Conservation (phyloP, 345 rosid species). For the Anacardium occidentale region DNA sequence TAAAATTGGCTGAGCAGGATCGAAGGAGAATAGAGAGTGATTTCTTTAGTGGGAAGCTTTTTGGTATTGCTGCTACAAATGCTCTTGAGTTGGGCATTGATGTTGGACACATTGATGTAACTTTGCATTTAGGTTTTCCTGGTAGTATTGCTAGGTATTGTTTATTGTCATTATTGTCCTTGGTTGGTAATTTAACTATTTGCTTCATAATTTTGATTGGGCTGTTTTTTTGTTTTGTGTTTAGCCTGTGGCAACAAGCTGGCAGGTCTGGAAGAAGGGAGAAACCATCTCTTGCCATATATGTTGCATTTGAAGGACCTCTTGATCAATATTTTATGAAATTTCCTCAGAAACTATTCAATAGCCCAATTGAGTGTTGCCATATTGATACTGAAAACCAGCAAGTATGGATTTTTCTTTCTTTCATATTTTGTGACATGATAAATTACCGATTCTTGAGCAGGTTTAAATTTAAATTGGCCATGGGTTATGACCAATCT, state of each 20-base stretch:
- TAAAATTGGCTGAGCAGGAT: conserved; percentile 46
- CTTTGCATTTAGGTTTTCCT: conserved; percentile 96
- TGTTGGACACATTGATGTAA: conserved; percentile 91
- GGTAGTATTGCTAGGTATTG: conserved; percentile 89
- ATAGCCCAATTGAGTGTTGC: conserved; percentile 81
- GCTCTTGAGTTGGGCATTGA: conserved; percentile 98
- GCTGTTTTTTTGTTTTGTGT: conserved; percentile 24
- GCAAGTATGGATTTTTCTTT: conserved; percentile 46
- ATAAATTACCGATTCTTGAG: too few relatives aligned
- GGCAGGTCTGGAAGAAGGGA: conserved; percentile 97
- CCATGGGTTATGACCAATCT: conserved; percentile 14
- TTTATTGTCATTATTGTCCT: conserved; percentile 21
- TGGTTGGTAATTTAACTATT: conserved; percentile 4
- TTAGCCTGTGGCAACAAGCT: conserved; percentile 95
- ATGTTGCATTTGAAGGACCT: conserved; percentile 81
- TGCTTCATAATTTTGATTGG: conserved; percentile 20
- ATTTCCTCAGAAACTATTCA: conserved; percentile 76
- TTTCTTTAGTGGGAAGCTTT: conserved; percentile 77
- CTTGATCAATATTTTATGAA: conserved; percentile 93
- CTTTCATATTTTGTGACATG: background rate
- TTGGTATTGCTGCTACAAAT: conserved; percentile 92
- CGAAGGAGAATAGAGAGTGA: conserved; percentile 84
- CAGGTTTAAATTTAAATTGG: conserved; percentile 4
- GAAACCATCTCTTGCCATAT: conserved; percentile 79
- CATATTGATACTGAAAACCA: conserved; percentile 80